Evolutionary conservation across 148 eudicot genomes (phyloP).

Genomic region (Rhododendron vialii): DNA sequence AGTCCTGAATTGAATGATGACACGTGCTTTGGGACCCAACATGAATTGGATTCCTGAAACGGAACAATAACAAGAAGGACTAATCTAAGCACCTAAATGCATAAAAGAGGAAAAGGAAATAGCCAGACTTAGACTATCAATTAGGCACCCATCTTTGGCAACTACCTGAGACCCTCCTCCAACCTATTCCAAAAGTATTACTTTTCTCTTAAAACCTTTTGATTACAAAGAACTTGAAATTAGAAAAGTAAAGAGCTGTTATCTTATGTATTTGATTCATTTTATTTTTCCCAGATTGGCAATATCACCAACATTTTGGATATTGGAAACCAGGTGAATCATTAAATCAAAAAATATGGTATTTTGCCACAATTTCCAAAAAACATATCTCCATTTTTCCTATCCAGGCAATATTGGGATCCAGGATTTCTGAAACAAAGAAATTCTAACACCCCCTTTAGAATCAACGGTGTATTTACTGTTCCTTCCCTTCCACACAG

Average conservation of each 20-base stretch:
- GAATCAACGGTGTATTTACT: neutral
- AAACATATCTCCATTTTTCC: neutral
- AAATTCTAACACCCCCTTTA: neutral
- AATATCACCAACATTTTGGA: neutral
- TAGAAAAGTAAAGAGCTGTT: neutral
- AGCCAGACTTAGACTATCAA: neutral
- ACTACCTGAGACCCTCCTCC: neutral
- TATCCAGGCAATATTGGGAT: neutral
- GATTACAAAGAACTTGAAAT: neutral
- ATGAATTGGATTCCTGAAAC: constrained; percentile 62
- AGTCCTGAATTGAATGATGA: constrained; percentile 55
- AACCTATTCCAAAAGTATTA: neutral
- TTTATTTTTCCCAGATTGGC: neutral
- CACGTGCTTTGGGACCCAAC: constrained; percentile 88
- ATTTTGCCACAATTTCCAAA: neutral
- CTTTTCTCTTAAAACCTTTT: neutral
- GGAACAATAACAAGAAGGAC: neutral
- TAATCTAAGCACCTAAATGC: neutral
- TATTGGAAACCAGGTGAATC: neutral
- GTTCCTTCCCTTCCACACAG: neutral
- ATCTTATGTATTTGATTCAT: neutral
- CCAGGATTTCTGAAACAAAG: neutral
- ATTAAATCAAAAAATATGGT: neutral
- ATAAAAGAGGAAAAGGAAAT: neutral
- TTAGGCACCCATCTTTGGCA: constrained; percentile 1